Evolutionary conservation across 2,329 filamentous ascomycete genomes (phyloP), one percentile per base, ranked within the genome.

Genomic region (Clarireedia homoeocarpa): DNA sequence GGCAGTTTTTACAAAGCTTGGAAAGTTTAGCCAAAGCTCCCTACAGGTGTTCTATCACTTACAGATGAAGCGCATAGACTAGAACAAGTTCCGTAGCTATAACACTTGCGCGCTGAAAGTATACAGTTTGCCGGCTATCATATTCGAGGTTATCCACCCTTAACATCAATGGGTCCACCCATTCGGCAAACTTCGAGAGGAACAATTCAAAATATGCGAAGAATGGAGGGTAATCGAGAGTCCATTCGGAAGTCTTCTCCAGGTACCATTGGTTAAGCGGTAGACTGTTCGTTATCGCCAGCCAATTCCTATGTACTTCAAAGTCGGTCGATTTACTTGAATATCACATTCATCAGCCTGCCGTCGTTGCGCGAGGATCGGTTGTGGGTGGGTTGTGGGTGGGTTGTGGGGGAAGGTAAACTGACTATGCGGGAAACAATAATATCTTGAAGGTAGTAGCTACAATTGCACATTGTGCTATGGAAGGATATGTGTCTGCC

Each of bases 181-280:
- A 82, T 62, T 77, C 81, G 26, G 91, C 94, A 57, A 84, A 76
- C 66, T 94, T 88, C 48, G 92, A 94, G 66, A 99, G 79, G 46
- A 84, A 70, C 90, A 90, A 97, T 78, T 99, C 94, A 74, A 97
- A 96, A 70, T 88, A 91, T 64, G 94, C 94, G 69, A 99, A 99
- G 74, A 97, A 96, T 6, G 94, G 94, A 34, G 94, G 94, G 70
- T 99, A 99, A 75, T 99, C 94, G 68, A 99, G 85, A 0, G 94
- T 99, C 94, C 94, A 99, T 89, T 97, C 90, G 58, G 94, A 99
- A 2, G 91, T 96, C 74, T 91, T 87, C 78, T 99, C 94, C 69
- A 86, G 91, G 74, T 99, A 99, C 94, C 94, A 99, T 64, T 95
- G 79, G 71, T 88, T 84, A 51, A 91, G 74, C 3, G 92, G 89